phyloP scores from a whole-genome alignment of 768 basidiomycete species.

The Nevesoporus exiguus region DNA sequence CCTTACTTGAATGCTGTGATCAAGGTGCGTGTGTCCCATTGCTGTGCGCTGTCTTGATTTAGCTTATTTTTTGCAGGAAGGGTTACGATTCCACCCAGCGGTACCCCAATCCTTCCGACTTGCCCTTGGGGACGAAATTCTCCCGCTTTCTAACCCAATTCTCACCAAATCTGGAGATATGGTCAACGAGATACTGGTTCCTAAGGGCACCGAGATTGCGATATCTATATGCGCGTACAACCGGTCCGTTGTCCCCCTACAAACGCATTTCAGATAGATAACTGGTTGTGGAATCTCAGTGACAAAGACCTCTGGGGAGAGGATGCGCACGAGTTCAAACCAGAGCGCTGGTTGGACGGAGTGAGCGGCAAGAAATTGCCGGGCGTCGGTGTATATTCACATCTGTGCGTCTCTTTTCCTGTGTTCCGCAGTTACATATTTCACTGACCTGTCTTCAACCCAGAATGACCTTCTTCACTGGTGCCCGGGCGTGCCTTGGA shows the following conservation, averaged over 20 bases:
- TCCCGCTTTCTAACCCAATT: conserved; percentile 58
- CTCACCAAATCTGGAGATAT: conserved; percentile 41
- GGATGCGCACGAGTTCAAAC: conserved; percentile 23
- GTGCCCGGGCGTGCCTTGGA: conserved; percentile 20
- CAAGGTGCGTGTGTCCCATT: conserved; percentile 22
- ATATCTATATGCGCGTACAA: conserved; percentile 55
- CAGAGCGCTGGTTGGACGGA: conserved; percentile 10
- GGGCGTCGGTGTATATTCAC: conserved; percentile 14
- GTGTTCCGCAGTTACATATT: neutral
- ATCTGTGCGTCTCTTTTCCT: conserved; percentile 1
- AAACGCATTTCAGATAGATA: neutral
- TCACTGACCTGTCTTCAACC: neutral
- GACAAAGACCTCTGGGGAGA: conserved; percentile 25
- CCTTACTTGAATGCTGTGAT: conserved; percentile 39
- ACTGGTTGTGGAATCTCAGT: neutral
- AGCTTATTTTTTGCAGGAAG: conserved; percentile 33
- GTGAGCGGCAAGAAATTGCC: neutral
- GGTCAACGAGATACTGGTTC: conserved; percentile 43
- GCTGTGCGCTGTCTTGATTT: conserved; percentile 15
- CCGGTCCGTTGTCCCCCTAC: conserved; percentile 34
- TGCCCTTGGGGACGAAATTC: conserved; percentile 48
- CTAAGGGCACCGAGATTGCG: conserved; percentile 47
- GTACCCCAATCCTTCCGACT: conserved; percentile 48
- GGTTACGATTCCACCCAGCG: conserved; percentile 44
- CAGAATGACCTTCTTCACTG: conserved; percentile 20